Evolutionary conservation across 176 grass and related monocot species (phyloP).

Genomic region (Phoenix dactylifera): DNA sequence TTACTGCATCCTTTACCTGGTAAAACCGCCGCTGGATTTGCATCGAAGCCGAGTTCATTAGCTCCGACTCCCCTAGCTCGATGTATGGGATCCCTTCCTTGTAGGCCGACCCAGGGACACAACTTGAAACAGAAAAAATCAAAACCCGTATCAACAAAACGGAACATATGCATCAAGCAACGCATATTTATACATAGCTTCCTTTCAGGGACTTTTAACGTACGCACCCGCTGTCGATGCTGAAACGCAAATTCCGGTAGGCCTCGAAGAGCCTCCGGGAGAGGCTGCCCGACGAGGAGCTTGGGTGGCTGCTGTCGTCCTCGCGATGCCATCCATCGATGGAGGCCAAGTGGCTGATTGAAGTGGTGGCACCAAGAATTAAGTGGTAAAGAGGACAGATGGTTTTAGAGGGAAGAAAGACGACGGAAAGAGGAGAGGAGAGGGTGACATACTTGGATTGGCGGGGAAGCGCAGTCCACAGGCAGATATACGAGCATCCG

Average conservation of each 20-base stretch:
- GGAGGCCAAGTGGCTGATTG: constrained; percentile 31
- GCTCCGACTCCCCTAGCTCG: constrained; percentile 32
- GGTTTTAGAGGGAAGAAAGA: background rate
- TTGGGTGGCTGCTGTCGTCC: constrained; percentile 1
- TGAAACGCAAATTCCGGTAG: constrained; percentile 39
- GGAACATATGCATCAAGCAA: background rate
- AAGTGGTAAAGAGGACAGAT: background rate
- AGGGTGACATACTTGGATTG: constrained; percentile 8
- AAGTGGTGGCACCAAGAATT: too few species aligned
- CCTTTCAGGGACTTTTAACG: too few species aligned
- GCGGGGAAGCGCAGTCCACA: constrained; percentile 24
- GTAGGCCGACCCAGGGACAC: constrained; percentile 77
- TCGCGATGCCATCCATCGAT: constrained; percentile 42
- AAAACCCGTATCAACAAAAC: too few species aligned
- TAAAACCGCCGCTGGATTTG: constrained; percentile 71
- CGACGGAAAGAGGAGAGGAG: background rate
- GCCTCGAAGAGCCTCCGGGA: constrained; percentile 30
- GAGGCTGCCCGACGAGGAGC: constrained; percentile 4
- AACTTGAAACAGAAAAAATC: constrained; percentile 8
- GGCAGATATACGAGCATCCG: constrained; percentile 33
- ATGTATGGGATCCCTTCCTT: constrained; percentile 37
- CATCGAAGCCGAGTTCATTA: constrained; percentile 37
- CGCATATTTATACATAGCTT: background rate
- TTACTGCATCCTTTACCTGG: constrained; percentile 27
- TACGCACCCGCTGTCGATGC: constrained; percentile 35